A percentile compares a stretch with the other conserved stretches of the same genome.
Conservation (phyloP, 2,329 filamentous ascomycete genomes). For the Aspergillus fumigatus region DNA sequence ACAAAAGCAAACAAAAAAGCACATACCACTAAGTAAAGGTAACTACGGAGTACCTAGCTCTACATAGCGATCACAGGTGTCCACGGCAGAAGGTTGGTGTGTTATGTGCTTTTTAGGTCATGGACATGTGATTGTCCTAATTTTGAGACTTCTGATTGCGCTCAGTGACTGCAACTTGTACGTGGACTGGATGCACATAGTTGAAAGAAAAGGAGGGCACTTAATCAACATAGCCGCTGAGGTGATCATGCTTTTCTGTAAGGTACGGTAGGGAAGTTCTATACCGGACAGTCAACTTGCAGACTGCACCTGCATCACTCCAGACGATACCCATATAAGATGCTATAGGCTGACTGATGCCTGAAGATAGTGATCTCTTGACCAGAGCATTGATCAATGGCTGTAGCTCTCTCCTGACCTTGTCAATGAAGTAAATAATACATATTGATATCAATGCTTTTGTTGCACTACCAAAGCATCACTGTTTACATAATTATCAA, state of each 20-base stretch:
- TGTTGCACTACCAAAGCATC: not conserved
- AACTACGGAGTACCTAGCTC: not conserved
- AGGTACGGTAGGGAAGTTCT: not conserved
- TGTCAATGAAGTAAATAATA: not conserved
- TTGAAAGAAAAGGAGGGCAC: not conserved
- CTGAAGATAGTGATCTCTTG: no score
- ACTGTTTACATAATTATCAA: not conserved
- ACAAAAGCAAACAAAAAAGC: not conserved
- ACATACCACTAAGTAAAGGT: not conserved
- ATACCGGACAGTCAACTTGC: not conserved
- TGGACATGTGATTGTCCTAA: not conserved
- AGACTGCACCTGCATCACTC: not conserved
- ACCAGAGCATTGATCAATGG: no score
- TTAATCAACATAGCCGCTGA: not conserved
- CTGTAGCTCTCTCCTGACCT: no score
- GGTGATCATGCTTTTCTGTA: not conserved
- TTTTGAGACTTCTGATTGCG: not conserved
- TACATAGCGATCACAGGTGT: not conserved
- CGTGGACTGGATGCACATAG: not conserved
- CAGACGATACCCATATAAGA: not conserved
- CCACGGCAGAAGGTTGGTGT: not conserved
- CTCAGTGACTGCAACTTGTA: not conserved
- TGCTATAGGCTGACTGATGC: no score
- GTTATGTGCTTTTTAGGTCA: not conserved
- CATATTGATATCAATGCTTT: not conserved